These are phyloP conservation scores for Alloascoidea africana DNA, from an alignment of 805 yeast species.

Conservation along the genomic window DNA sequence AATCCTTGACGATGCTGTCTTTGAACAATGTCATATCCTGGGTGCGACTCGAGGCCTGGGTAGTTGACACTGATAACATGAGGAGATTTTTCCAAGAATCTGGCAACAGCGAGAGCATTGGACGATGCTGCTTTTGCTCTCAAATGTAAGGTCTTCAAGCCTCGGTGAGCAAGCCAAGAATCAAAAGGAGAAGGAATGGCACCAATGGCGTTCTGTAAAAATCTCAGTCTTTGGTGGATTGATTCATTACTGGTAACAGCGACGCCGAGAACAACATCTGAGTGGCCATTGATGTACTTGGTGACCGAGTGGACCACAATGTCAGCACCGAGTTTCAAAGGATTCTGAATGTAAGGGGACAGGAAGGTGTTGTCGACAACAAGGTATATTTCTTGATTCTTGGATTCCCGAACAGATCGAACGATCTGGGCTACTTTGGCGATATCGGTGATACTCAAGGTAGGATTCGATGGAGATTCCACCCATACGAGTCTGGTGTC, in stretches of 20 bases:
- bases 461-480: slow-evolving; percentile 84
- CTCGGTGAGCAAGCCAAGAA: slow-evolving; percentile 87
- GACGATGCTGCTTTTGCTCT: slow-evolving; percentile 56
- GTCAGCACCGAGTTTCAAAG: slow-evolving; percentile 72
- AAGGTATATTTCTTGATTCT: slow-evolving; percentile 34
- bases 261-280: slow-evolving; percentile 82
- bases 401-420: slow-evolving; percentile 24
- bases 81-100: slow-evolving; percentile 34
- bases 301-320: slow-evolving; percentile 82
- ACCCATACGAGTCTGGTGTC: slow-evolving; percentile 74
- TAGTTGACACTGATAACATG: slow-evolving; percentile 58
- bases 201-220: slow-evolving; percentile 79
- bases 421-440: slow-evolving; percentile 41
- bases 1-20: slow-evolving; percentile 71
- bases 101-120: slow-evolving; percentile 57
- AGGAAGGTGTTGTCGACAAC: slow-evolving; percentile 84
- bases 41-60: slow-evolving; percentile 64
- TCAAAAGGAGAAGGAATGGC: slow-evolving; percentile 86
- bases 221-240: slow-evolving; percentile 49
- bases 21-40: slow-evolving; percentile 44
- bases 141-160: slow-evolving; percentile 74
- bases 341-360: slow-evolving; percentile 79
- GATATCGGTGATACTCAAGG: slow-evolving; percentile 67
- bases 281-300: slow-evolving; percentile 84
- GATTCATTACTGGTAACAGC: slow-evolving; percentile 51